Percentiles rank a stretch among this genome's conserved stretches.
phyloP scores from a whole-genome alignment of 2,329 filamentous ascomycete species.

The Beauveria rudraprayagi region DNA sequence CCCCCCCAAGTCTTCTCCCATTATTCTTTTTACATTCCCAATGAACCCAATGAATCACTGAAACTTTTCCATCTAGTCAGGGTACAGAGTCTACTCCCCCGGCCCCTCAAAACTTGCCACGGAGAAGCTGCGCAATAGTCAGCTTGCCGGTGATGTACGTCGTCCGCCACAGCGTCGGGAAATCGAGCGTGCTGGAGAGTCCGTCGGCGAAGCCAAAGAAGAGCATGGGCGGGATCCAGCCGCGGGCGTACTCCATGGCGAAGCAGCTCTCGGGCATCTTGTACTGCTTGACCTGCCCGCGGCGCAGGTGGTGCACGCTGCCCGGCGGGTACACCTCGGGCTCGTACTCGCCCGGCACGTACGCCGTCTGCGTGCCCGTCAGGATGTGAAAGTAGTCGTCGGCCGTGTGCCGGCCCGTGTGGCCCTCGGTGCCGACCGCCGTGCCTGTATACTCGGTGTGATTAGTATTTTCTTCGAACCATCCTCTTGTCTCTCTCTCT shows the following conservation, averaged over 20 bases:
- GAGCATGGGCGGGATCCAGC: conserved; percentile 91
- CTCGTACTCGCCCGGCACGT: conserved; percentile 58
- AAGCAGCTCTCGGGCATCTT: conserved; percentile 70
- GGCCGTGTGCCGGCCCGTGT: conserved; percentile 80
- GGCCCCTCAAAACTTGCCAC: conserved; percentile 55
- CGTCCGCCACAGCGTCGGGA: conserved; percentile 79
- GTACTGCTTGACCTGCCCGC: conserved; percentile 74
- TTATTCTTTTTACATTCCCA: not conserved
- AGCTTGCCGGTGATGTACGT: conserved; percentile 62
- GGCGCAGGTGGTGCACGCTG: conserved; percentile 61
- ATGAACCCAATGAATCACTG: too few species aligned
- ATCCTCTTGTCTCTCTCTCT: not conserved
- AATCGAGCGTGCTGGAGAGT: conserved; percentile 71
- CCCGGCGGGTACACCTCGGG: conserved; percentile 64
- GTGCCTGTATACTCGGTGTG: conserved; percentile 38
- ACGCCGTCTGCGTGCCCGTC: conserved; percentile 66
- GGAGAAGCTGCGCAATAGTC: conserved; percentile 66
- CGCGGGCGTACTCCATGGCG: conserved; percentile 74
- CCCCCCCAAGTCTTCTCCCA: too few species aligned
- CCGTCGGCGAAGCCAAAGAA: conserved; percentile 83
- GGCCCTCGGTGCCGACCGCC: conserved; percentile 76
- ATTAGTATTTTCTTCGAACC: not conserved
- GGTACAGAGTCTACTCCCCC: not conserved
- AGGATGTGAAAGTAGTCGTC: conserved; percentile 96
- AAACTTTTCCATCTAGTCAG: too few species aligned